phyloP scores from a whole-genome alignment of 192 early-diverging fungal species.

The Haplosporangium gracile region DNA sequence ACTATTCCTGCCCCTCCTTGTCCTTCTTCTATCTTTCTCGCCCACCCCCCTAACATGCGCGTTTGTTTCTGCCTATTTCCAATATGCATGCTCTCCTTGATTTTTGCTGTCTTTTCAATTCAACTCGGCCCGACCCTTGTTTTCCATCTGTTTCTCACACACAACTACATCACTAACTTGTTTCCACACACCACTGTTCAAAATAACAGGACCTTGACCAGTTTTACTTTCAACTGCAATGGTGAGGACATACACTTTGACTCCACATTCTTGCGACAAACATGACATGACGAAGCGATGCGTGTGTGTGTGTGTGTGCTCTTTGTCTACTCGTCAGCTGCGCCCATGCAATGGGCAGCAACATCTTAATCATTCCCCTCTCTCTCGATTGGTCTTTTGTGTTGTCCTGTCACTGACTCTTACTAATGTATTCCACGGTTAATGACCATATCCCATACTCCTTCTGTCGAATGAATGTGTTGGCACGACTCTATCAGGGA shows the following conservation, averaged over 20 bases:
- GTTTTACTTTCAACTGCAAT: conserved; percentile 55
- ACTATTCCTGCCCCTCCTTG: background rate
- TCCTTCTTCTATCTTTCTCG: background rate
- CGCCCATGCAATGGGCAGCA: background rate
- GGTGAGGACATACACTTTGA: conserved; percentile 10
- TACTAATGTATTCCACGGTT: background rate
- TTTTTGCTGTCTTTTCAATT: conserved; percentile 7
- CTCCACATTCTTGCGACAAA: background rate
- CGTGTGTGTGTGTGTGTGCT: background rate
- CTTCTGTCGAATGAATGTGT: background rate
- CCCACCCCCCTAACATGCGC: background rate
- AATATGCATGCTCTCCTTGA: background rate
- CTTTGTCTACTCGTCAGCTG: background rate
- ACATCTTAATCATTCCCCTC: background rate
- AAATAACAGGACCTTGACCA: conserved; percentile 46
- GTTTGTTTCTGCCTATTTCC: background rate
- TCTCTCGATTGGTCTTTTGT: background rate
- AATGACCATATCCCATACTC: background rate
- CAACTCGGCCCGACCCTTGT: background rate
- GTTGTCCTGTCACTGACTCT: background rate
- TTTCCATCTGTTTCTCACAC: background rate
- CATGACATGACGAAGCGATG: too few species aligned
- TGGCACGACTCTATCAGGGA: conserved; percentile 32
- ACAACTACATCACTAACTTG: background rate
- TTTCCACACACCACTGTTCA: background rate